phyloP scores from a whole-genome alignment of 1,284 basidiomycete genomes.

The Ustilago bromivora region DNA sequence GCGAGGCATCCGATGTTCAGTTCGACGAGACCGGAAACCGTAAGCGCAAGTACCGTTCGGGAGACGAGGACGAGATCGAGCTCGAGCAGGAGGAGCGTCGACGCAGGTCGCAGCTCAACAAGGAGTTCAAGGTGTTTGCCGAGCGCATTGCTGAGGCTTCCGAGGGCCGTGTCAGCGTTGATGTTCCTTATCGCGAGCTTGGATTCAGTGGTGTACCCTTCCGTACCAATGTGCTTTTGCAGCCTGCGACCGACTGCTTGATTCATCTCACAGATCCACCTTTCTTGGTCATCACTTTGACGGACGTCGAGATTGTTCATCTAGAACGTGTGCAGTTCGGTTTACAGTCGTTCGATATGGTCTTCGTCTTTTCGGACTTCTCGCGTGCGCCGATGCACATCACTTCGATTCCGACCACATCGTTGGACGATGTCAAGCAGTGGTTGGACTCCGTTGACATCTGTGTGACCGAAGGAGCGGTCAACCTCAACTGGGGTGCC shows the following conservation, averaged over 20 bases:
- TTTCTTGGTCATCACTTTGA: conserved; percentile 93
- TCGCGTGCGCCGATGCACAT: conserved; percentile 82
- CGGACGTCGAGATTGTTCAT: conserved; percentile 95
- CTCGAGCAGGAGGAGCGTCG: conserved; percentile 97
- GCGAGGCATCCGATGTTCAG: conserved; percentile 96
- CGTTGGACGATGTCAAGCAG: conserved; percentile 68
- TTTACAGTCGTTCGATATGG: conserved; percentile 96
- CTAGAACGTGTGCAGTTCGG: conserved; percentile 97
- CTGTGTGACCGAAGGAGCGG: conserved; percentile 92
- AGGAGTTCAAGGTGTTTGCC: conserved; percentile 93
- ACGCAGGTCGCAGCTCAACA: conserved; percentile 88
- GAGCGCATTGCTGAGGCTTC: conserved; percentile 88
- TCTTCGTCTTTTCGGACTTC: conserved; percentile 96
- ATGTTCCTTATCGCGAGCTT: conserved; percentile 96
- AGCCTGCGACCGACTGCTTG: conserved; percentile 96
- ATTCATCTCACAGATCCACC: conserved; percentile 95
- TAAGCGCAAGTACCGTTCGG: conserved; percentile 95
- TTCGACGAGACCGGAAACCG: conserved; percentile 99
- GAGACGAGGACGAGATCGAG: conserved; percentile 99
- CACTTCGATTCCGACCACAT: conserved; percentile 63
- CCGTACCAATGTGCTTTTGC: conserved; percentile 91
- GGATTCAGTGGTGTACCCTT: conserved; percentile 97
- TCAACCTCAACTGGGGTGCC: conserved; percentile 97
- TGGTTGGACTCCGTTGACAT: conserved; percentile 97
- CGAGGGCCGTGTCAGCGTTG: conserved; percentile 87